Evolutionary conservation across 768 basidiomycete genomes (phyloP).

Genomic region (Auricularia auricula-judae): DNA sequence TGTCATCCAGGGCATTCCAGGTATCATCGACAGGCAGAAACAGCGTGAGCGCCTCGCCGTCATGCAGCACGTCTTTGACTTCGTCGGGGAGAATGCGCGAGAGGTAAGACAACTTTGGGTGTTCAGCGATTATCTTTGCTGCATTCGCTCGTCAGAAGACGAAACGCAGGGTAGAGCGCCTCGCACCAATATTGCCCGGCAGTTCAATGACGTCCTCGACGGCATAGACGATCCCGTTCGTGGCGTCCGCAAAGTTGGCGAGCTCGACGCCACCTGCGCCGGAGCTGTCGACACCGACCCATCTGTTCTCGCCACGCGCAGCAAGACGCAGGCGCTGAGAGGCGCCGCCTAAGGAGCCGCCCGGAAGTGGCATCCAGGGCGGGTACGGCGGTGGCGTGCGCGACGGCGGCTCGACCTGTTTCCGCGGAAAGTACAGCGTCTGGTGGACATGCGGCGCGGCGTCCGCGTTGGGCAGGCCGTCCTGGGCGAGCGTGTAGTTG

Average conservation of each 20-base stretch:
- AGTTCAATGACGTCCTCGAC: conserved; percentile 63
- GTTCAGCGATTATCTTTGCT: conserved; percentile 53
- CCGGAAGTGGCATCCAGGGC: conserved; percentile 79
- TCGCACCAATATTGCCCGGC: conserved; percentile 64
- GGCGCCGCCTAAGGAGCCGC: conserved; percentile 68
- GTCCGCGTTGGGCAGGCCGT: conserved; percentile 27
- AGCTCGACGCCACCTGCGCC: conserved; percentile 64
- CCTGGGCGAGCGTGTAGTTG: conserved; percentile 55
- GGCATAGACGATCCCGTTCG: conserved; percentile 72
- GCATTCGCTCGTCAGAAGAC: conserved; percentile 5
- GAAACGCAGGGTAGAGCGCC: not conserved
- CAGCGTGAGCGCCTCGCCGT: conserved; percentile 64
- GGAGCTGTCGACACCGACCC: conserved; percentile 67
- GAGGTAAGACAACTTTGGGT: conserved; percentile 62
- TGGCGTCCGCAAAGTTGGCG: conserved; percentile 34
- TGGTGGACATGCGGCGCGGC: conserved; percentile 31
- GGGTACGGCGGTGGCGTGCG: conserved; percentile 59
- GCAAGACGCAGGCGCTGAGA: conserved; percentile 71
- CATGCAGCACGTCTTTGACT: conserved; percentile 45
- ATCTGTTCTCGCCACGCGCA: conserved; percentile 30
- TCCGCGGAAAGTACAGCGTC: conserved; percentile 66
- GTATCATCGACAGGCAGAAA: conserved; percentile 84
- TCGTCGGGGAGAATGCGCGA: conserved; percentile 56
- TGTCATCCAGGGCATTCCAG: conserved; percentile 62
- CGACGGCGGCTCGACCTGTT: conserved; percentile 47